Percentiles rank a stretch among this genome's conserved stretches.
phyloP scores from a whole-genome alignment of 805 yeast genomes.

The Kodamaea hsintzibuensis region DNA sequence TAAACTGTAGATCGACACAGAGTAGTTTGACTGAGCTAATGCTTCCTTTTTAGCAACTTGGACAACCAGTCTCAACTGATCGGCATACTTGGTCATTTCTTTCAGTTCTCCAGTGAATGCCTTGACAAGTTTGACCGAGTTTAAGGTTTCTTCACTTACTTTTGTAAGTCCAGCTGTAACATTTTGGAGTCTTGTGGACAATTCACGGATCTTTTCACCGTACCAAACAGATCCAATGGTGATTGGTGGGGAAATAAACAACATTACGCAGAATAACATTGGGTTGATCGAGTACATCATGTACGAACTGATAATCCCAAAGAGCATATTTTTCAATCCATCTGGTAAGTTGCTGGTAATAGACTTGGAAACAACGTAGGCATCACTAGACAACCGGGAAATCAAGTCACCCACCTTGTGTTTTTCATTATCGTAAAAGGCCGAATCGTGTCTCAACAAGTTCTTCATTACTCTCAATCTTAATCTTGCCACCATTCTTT shows the following conservation, averaged over 20 bases:
- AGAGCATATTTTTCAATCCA: constrained; percentile 44
- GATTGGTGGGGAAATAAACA: constrained; percentile 46
- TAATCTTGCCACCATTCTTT: constrained; percentile 44
- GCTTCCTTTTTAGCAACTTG: constrained; percentile 46
- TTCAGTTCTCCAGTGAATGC: constrained; percentile 46
- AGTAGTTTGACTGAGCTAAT: constrained; percentile 44
- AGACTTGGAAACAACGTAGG: constrained; percentile 46
- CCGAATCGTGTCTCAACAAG: constrained; percentile 42
- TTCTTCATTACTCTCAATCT: constrained; percentile 43
- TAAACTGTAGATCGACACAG: constrained; percentile 42
- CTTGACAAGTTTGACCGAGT: constrained; percentile 43
- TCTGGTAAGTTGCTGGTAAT: constrained; percentile 46
- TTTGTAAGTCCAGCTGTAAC: constrained; percentile 47
- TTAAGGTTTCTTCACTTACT: constrained; percentile 44
- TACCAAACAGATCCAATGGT: constrained; percentile 47
- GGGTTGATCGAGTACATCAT: constrained; percentile 49
- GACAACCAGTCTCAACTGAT: constrained; percentile 40
- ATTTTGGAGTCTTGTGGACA: constrained; percentile 43
- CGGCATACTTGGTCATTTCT: constrained; percentile 40
- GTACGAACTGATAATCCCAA: constrained; percentile 42
- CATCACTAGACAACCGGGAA: constrained; percentile 45
- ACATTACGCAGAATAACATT: constrained; percentile 42
- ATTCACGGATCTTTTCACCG: constrained; percentile 43
- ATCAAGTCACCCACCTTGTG: constrained; percentile 49
- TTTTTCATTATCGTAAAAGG: constrained; percentile 44